Percentiles rank a stretch among this genome's conserved stretches.
phyloP scores from a whole-genome alignment of 2,329 filamentous ascomycete genomes.

The Diplodia seriata region DNA sequence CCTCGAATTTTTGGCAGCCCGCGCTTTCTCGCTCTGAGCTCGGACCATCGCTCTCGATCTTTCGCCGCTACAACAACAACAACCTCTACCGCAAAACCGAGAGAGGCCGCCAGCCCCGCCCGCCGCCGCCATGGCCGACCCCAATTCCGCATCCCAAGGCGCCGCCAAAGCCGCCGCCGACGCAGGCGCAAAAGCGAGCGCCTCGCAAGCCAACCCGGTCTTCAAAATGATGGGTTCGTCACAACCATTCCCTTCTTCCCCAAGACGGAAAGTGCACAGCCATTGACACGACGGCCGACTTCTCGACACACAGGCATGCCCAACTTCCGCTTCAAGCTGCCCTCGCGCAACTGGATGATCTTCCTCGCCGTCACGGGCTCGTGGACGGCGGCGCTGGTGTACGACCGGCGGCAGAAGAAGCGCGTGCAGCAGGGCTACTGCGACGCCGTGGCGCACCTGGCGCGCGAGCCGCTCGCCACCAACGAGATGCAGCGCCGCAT shows the following conservation, averaged over 20 bases:
- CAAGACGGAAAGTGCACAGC: constrained; percentile 91
- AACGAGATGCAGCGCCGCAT: constrained; percentile 81
- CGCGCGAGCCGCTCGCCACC: constrained; percentile 74
- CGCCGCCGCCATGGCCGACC: constrained; percentile 21
- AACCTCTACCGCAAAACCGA: not conserved
- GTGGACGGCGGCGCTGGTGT: constrained; percentile 81
- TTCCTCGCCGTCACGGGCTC: constrained; percentile 82
- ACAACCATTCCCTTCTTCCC: constrained; percentile 67
- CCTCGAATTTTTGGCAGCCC: constrained; percentile 6
- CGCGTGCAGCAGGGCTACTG: constrained; percentile 86
- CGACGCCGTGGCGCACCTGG: constrained; percentile 81
- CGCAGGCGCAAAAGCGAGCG: constrained; percentile 1
- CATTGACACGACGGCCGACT: constrained; percentile 76
- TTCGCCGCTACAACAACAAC: not conserved
- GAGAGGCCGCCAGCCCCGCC: not conserved
- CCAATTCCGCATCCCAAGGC: constrained; percentile 12
- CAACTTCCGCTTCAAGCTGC: constrained; percentile 80
- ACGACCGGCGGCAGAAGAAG: constrained; percentile 91
- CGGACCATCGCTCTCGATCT: not conserved
- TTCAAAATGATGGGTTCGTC: constrained; percentile 50
- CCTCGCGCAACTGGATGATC: constrained; percentile 97
- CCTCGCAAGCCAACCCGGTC: constrained; percentile 42
- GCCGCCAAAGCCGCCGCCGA: constrained; percentile 24
- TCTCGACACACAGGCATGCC: constrained; percentile 87
- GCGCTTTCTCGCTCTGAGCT: constrained; percentile 8